Evolutionary conservation across 2,329 filamentous ascomycete genomes (phyloP), one percentile per base, ranked within the genome.

Genomic region (Bertia moriformis): DNA sequence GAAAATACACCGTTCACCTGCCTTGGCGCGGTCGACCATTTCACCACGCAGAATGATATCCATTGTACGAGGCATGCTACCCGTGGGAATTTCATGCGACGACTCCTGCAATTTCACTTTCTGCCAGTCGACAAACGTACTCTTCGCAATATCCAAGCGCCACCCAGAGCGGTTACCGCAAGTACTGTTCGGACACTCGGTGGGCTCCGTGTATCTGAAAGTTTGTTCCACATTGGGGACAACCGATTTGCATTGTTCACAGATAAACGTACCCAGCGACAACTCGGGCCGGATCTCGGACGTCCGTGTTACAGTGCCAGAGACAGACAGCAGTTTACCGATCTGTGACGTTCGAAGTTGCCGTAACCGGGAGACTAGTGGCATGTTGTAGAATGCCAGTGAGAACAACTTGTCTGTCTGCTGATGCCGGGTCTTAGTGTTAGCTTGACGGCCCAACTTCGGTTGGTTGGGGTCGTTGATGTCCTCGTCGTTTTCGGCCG

Each of bases 81-180:
- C 91, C 0, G 91, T 98, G 0, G 91, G 91, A 27, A 98, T 98
- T 56, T 98, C 91, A 3, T 89, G 89, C 48, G 87, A 94, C 63
- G 96, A 98, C 60, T 98, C 91, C 60, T 98, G 91, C 44, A 96
- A 86, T 45, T 93, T 83, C 18, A 96, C 87, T 58, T 96, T 96
- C 56, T 98, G 91, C 91, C 91, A 98, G 62, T 98, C 91, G 44
- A 98, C 83, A 55, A 98, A 98, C 0, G 88, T 96, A 58, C 88
- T 95, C 58, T 93, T 89, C 33, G 86, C 73, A 51, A 98, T 95
- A 50, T 98, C 89, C n/a, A 98, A 64, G 47, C 87, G 78, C 91
- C 91, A 98, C n/a, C 83, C 86, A 42, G 80, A 66, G 18, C 91
- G 79, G 62, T 98, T 98, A 50, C 79, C 79, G 56, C 91, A 98